These are phyloP conservation scores for Hansenula sp. DNA, from an alignment of 1,139 yeast species.

Conservation along the genomic window DNA sequence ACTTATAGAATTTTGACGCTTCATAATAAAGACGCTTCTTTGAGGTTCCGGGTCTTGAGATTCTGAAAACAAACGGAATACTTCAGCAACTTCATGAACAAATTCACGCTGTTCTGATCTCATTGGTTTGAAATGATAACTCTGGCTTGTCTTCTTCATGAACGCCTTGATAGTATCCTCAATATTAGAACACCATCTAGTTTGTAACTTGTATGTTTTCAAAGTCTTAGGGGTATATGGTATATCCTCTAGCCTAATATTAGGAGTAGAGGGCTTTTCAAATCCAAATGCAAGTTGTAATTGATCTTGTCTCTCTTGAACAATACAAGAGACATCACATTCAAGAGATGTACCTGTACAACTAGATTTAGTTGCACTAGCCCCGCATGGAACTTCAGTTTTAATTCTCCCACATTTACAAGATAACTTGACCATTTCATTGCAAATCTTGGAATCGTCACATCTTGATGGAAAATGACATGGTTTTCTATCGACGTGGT, in stretches of 20 bases:
- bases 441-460: conserved; percentile 43
- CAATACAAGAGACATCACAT: conserved; percentile 73
- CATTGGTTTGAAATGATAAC: conserved; percentile 73
- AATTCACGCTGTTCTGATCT: conserved; percentile 62
- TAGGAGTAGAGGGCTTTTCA: conserved; percentile 11
- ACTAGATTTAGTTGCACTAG: conserved; percentile 29
- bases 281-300: conserved; percentile 60
- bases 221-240: conserved; percentile 27
- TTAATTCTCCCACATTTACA: conserved; percentile 66
- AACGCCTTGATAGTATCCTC: conserved; percentile 52
- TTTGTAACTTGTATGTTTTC: conserved; percentile 33
- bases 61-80: conserved; percentile 59
- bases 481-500: conserved; percentile 55
- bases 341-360: conserved; percentile 30
- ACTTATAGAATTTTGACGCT: conserved; percentile 27
- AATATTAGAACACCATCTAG: conserved; percentile 60
- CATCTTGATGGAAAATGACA: conserved; percentile 68
- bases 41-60: conserved; percentile 82
- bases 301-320: conserved; percentile 53
- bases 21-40: conserved; percentile 62
- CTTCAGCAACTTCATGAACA: conserved; percentile 61
- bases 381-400: conserved; percentile 49
- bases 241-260: conserved; percentile 25
- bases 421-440: conserved; percentile 42
- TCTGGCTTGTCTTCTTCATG: conserved; percentile 33